Percentiles rank a stretch among this genome's conserved stretches.
Evolutionary conservation across 495 filamentous ascomycete genomes (phyloP).

Genomic region (Penicillium simplicissimum): DNA sequence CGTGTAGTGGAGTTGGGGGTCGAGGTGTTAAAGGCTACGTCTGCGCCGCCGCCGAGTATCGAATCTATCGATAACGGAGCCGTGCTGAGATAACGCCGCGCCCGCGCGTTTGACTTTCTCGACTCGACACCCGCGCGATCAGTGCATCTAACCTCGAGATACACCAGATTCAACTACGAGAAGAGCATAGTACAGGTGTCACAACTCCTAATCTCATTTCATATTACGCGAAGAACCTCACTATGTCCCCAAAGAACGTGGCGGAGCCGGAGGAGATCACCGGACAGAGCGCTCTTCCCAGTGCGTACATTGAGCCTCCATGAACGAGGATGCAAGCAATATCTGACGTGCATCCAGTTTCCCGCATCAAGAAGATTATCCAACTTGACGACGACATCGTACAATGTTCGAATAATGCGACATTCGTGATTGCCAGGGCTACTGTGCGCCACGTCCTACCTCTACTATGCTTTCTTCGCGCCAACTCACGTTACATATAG

Average conservation of each 20-base stretch:
- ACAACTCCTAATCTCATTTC: background rate
- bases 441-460: constrained; percentile 54
- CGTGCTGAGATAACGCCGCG: constrained; percentile 36
- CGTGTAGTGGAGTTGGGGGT: constrained; percentile 10
- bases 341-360: constrained; percentile 55
- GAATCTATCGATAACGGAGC: constrained; percentile 35
- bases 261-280: constrained; percentile 79
- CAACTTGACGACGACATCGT: constrained; percentile 79
- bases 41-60: constrained; percentile 34
- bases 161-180: background rate
- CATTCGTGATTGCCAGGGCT: constrained; percentile 91
- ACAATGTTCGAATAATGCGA: constrained; percentile 86
- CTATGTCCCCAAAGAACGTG: constrained; percentile 87
- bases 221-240: background rate
- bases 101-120: constrained; percentile 28
- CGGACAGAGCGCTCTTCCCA: constrained; percentile 78
- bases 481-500: constrained; percentile 41
- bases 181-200: background rate
- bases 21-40: constrained; percentile 16
- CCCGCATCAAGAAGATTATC: constrained; percentile 92
- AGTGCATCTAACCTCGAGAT: background rate
- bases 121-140: constrained; percentile 13
- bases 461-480: background rate
- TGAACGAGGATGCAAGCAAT: background rate
- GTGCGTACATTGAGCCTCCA: constrained; percentile 53